Conservation (phyloP, 2,329 filamentous ascomycete genomes). For the Fusarium sp. region DNA sequence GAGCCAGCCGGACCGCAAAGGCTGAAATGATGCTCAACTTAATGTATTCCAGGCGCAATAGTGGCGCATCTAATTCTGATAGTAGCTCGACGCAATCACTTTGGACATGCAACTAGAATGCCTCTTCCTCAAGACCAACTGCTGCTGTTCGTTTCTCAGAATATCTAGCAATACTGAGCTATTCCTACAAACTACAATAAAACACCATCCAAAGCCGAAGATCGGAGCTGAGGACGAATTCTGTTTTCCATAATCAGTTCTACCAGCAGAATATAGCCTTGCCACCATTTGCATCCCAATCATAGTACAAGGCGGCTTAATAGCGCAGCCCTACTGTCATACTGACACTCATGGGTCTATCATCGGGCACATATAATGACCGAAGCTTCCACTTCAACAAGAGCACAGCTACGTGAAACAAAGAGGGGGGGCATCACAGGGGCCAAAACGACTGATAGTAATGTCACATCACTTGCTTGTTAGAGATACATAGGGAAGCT, state of each 20-base stretch:
- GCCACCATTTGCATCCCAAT: background rate
- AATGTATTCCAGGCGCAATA: background rate
- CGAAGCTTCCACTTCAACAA: background rate
- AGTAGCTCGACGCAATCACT: background rate
- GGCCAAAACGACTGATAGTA: slow-evolving; percentile 30
- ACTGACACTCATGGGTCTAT: background rate
- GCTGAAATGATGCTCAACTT: background rate
- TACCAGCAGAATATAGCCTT: background rate
- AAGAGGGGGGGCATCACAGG: background rate
- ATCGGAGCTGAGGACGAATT: slow-evolving; percentile 4
- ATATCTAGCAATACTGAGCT: background rate
- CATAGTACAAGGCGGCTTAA: background rate
- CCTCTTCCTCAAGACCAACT: background rate
- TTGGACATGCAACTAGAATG: background rate
- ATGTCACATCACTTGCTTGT: slow-evolving; percentile 51
- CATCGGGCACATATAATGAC: background rate
- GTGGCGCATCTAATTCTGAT: too few relatives aligned
- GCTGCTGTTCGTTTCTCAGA: background rate
- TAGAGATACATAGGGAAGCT: slow-evolving; percentile 56
- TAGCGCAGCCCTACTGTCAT: background rate
- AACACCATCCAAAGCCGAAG: background rate
- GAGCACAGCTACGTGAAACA: background rate
- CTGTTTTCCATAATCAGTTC: background rate
- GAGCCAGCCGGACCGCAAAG: too few relatives aligned
- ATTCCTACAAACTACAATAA: background rate